phyloP scores from a whole-genome alignment of 2,329 filamentous ascomycete genomes.

The Nemania sp. region DNA sequence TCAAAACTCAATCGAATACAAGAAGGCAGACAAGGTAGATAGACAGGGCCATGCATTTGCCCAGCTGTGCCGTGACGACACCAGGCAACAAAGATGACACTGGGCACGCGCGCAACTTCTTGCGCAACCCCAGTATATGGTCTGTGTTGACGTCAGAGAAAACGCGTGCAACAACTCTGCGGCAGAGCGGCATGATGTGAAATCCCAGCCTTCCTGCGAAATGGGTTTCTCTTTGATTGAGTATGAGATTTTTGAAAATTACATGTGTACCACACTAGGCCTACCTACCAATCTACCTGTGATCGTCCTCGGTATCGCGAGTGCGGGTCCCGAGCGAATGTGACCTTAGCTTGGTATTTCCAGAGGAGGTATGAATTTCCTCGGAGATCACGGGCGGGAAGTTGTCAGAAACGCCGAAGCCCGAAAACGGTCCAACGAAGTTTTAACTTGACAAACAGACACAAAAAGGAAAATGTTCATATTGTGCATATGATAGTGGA shows the following conservation, averaged over 20 bases:
- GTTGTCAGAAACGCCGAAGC: constrained; percentile 10
- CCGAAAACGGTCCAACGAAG: constrained; percentile 16
- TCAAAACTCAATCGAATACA: constrained; percentile 1
- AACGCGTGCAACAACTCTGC: not conserved
- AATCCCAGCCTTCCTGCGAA: not conserved
- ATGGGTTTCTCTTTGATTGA: too few relatives aligned
- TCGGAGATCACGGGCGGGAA: constrained; percentile 13
- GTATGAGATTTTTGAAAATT: not conserved
- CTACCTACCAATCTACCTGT: too few relatives aligned
- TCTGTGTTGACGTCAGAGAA: not conserved
- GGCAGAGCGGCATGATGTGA: not conserved
- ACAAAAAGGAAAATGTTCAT: not conserved
- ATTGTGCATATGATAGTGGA: constrained; percentile 11
- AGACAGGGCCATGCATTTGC: not conserved
- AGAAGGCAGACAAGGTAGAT: constrained; percentile 1
- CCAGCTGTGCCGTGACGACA: not conserved
- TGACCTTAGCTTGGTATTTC: constrained; percentile 5
- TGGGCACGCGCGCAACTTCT: not conserved
- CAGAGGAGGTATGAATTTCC: not conserved
- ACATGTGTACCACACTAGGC: too few relatives aligned
- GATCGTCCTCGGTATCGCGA: constrained; percentile 6
- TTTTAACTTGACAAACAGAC: not conserved
- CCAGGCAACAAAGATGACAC: constrained; percentile 17
- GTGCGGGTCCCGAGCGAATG: not conserved
- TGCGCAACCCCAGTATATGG: not conserved